Evolutionary conservation across 2,329 filamentous ascomycete genomes (phyloP), one percentile per base, ranked within the genome.

Genomic region (Talaromyces sp.): DNA sequence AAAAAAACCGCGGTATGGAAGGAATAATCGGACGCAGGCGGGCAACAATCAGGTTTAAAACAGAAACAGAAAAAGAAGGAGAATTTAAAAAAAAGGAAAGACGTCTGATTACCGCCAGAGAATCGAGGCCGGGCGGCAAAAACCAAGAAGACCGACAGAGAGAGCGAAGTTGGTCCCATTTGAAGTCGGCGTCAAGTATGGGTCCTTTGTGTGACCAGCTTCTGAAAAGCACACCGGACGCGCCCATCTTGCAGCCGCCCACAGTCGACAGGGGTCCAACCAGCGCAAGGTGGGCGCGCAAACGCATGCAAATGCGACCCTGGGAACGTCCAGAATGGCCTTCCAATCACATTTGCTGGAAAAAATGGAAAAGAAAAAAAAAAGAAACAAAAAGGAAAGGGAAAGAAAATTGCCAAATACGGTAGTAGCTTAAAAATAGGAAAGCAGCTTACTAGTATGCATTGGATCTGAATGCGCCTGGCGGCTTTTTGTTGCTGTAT

Each of bases 151-250:
- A 38, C n/a, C n/a, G 26, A 41, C 14, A 50, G 9, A 35, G 38
- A 38, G 10, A n/a, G 35, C 21, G n/a, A 24, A 17, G 55, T 13
- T 27, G 14, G 54, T 56, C 55, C 58, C 41, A 43, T 46, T 53
- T 56, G 55, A 49, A 56, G 55, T 55, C 52, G 41, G 59, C 55
- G 55, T 58, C 55, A 55, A 43, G 27, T 57, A 43, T 57, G 55
- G 60, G 53, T 55, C 55, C 55, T 62, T 56, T 59, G 58, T 60
- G 61, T 58, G 58, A 62, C 61, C 26, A 60, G 58, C n/a, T n/a
- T n/a, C n/a, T n/a, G n/a, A n/a, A 29, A 60, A 55, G 61, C 52
- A 62, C 46, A 54, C 61, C 61, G 61, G 57, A 27, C 57, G 38
- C 46, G 46, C 27, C 27, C 31, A 38, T 51, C 50, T 50, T 59